These are phyloP conservation scores for Cercospora sesami DNA, from an alignment of 2,329 filamentous ascomycete species.

Conservation along the genomic window DNA sequence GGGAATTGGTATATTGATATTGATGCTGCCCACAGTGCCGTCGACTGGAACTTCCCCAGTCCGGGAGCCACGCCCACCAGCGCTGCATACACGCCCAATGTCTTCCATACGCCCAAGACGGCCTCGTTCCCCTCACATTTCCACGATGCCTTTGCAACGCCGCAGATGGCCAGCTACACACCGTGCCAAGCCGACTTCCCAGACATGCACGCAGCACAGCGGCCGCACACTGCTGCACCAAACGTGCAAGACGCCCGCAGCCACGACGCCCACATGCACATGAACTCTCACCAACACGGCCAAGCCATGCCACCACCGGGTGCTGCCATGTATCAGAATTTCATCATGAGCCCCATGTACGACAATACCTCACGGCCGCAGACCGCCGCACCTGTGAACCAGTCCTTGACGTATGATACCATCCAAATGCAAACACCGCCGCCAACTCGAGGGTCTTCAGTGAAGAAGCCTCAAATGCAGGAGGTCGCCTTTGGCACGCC, in stretches of 20 bases:
- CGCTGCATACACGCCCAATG: conserved; percentile 40
- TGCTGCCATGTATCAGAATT: conserved; percentile 16
- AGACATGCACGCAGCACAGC: conserved; percentile 33
- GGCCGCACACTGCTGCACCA: conserved; percentile 28
- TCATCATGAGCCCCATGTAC: conserved; percentile 25
- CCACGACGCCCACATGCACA: conserved; percentile 33
- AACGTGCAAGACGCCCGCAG: conserved; percentile 32
- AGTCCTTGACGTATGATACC: conserved; percentile 34
- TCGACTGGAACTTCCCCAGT: conserved; percentile 54
- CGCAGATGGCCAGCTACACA: conserved; percentile 47
- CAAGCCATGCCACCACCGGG: conserved; percentile 24
- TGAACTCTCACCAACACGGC: conserved; percentile 16
- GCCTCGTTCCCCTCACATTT: conserved; percentile 48
- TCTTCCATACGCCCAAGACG: conserved; percentile 49
- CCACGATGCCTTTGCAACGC: conserved; percentile 53
- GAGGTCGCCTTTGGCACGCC: conserved; percentile 46
- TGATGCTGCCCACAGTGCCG: conserved; percentile 37
- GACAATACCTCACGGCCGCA: conserved; percentile 13
- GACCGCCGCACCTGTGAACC: conserved; percentile 13
- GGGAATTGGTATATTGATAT: background rate
- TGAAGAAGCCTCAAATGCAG: conserved; percentile 48
- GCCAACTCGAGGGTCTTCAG: conserved; percentile 57
- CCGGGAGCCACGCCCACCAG: conserved; percentile 52
- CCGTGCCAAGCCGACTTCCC: conserved; percentile 33
- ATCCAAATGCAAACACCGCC: conserved; percentile 62